Percentiles rank a stretch among this genome's conserved stretches.
phyloP scores from a whole-genome alignment of 2,329 filamentous ascomycete genomes.

The Simplicillium aogashimaense region DNA sequence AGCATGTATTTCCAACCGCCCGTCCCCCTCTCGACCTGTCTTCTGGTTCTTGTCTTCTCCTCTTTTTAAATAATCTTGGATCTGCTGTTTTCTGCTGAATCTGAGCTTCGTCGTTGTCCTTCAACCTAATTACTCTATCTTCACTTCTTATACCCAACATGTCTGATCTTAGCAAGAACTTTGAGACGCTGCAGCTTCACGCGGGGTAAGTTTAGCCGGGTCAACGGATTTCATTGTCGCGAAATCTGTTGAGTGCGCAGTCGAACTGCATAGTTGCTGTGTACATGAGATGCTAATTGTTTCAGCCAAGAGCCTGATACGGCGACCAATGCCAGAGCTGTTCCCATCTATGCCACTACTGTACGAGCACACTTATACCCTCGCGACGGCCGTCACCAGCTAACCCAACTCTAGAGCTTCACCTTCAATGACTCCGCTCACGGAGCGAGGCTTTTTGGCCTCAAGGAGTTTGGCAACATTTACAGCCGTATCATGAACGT shows the following conservation, averaged over 20 bases:
- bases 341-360: slow-evolving; percentile 94
- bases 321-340: slow-evolving; percentile 75
- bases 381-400: slow-evolving; percentile 1
- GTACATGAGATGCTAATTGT: slow-evolving; percentile 6
- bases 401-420: slow-evolving; percentile 52
- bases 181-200: slow-evolving; percentile 80
- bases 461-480: slow-evolving; percentile 96
- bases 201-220: slow-evolving; percentile 51
- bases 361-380: slow-evolving; percentile 30
- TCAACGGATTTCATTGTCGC: slow-evolving; percentile 5
- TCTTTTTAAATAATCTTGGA: neutral
- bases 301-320: slow-evolving; percentile 69
- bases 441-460: slow-evolving; percentile 85
- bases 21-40: neutral
- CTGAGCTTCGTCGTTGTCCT: neutral
- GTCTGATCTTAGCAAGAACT: slow-evolving; percentile 47
- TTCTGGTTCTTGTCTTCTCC: neutral
- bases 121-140: neutral
- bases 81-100: no score
- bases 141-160: slow-evolving; percentile 12
- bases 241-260: neutral
- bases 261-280: no score
- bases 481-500: slow-evolving; percentile 96
- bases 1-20: no score
- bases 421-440: slow-evolving; percentile 95